Evolutionary conservation across 768 basidiomycete genomes (phyloP), one percentile per base, ranked within the genome.

Genomic region (Lactifluus piperatus): DNA sequence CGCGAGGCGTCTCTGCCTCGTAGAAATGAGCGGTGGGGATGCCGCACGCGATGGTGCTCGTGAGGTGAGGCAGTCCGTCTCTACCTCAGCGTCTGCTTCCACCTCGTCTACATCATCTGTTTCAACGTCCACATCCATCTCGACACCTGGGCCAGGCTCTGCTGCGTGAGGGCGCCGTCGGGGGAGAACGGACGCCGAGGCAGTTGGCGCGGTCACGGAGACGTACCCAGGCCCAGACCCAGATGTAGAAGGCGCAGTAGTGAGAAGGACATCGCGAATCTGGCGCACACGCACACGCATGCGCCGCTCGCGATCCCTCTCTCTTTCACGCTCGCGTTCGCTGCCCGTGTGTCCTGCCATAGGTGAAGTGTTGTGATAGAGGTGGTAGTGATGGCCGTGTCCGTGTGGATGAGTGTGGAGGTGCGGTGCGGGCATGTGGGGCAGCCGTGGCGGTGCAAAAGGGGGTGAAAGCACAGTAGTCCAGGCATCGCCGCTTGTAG

Each of bases 61-160:
- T 26, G 82, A 82, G 10, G 77, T 75, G 11, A 79, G 57, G 64
- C 82, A 84, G 49, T 84, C 83, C 27, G 75, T 73, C 66, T 79
- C 77, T 14, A 69, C 67, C 62, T 80, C 78, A 27, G 76, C 73
- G 37, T 81, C 78, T 50, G 67, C 68, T n/a, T 81, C 80, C 67
- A 30, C 44, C 1, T 51, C 57, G 26, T 59, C 58, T 3, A 4
- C 36, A 0, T 54, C 52, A 9, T 59, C 58, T 30, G 75, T 77
- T 1, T 71, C 71, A 22, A 73, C 75, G 39, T 69, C 72, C 29
- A 70, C 67, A 51, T 68, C 70, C 56, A 69, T 69, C 44, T 54
- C 58, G 30, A 37, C 52, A 43, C 60, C 56, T 5, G 32, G 58
- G 34, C 63, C 57, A 51, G 65, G 67, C 57, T 68, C 66, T 10